phyloP scores from a whole-genome alignment of 73 alveolate genomes.

The Stentor coeruleus region DNA sequence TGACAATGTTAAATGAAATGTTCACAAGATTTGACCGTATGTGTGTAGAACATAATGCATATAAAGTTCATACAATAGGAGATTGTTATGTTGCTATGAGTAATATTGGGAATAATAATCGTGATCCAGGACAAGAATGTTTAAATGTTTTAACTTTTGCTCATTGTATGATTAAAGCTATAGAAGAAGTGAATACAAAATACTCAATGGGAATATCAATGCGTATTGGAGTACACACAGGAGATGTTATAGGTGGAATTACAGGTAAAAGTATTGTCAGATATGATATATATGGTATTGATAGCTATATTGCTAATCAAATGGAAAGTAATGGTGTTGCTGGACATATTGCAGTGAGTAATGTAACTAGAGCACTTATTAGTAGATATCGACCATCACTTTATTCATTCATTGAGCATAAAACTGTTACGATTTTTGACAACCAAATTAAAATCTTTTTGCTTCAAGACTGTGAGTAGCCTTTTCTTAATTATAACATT shows the following conservation, averaged over 20 bases:
- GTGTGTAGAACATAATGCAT: conserved; percentile 87
- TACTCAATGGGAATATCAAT: conserved; percentile 61
- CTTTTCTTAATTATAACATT: no score
- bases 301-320: conserved; percentile 93
- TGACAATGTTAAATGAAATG: conserved; percentile 75
- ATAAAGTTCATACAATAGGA: conserved; percentile 96
- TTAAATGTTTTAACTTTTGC: conserved; percentile 84
- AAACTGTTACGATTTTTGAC: no score
- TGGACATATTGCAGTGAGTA: conserved; percentile 87
- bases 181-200: conserved; percentile 75
- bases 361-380: conserved; percentile 68
- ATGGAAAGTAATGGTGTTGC: conserved; percentile 91
- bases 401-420: not conserved
- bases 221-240: conserved; percentile 90
- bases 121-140: conserved; percentile 91
- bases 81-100: conserved; percentile 97
- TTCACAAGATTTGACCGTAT: conserved; percentile 89
- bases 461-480: no score
- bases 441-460: no score
- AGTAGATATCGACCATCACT: not conserved
- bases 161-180: conserved; percentile 85
- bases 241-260: conserved; percentile 77
- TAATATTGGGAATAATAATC: conserved; percentile 79
- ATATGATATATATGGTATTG: conserved; percentile 96
- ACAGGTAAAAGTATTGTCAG: conserved; percentile 92